phyloP scores from a whole-genome alignment of 1,139 yeast species.

The Candida sanyaensis region DNA sequence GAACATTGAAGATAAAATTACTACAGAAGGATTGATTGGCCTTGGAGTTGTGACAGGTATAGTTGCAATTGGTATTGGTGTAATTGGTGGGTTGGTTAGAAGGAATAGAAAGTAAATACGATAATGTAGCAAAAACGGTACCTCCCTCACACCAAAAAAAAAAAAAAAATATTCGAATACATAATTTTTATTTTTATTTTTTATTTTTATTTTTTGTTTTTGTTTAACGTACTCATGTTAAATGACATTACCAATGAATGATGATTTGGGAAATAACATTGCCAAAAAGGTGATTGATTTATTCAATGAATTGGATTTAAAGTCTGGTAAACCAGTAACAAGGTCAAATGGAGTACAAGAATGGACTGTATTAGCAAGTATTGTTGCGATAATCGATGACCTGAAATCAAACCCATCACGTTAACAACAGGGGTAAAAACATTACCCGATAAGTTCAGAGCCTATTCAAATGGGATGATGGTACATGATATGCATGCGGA shows the following conservation, averaged over 20 bases:
- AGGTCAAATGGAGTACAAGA: constrained; percentile 68
- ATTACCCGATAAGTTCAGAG: constrained; percentile 51
- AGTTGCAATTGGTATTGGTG: constrained; percentile 78
- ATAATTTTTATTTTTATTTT: neutral
- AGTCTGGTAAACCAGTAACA: constrained; percentile 55
- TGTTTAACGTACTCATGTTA: neutral
- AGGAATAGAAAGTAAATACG: constrained; percentile 24
- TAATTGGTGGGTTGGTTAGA: constrained; percentile 58
- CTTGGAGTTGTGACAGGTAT: constrained; percentile 84
- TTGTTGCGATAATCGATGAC: constrained; percentile 49
- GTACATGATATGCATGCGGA: constrained; percentile 94
- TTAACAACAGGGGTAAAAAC: constrained; percentile 86
- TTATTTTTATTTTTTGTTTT: neutral
- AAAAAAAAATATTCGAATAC: neutral
- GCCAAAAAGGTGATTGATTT: constrained; percentile 18
- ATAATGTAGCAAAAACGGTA: neutral
- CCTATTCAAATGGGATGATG: constrained; percentile 54
- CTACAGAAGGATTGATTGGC: constrained; percentile 86
- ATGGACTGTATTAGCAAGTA: constrained; percentile 84
- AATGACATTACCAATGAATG: neutral
- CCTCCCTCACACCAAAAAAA: neutral
- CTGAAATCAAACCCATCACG: constrained; percentile 39
- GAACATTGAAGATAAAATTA: constrained; percentile 81
- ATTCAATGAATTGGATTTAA: constrained; percentile 21
- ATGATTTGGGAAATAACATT: constrained; percentile 17